Base-by-base conservation (phyloP, 1,284 basidiomycete genomes). In the Malassezia japonica region DNA sequence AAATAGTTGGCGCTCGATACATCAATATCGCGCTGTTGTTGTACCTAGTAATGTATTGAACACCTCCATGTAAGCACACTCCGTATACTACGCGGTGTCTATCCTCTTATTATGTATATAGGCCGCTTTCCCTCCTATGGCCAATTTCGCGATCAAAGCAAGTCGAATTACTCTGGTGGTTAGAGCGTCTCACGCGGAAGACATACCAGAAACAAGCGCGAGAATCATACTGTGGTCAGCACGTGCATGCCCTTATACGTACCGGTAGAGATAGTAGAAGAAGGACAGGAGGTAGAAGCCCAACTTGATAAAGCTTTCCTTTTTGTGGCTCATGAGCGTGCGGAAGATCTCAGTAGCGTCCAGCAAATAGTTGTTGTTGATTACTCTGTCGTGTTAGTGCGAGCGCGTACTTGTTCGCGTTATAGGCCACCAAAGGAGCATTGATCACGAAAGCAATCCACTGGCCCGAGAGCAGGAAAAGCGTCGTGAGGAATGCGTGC, bases 311-410 rank as follows among this genome's bases (percentile, higher is more conserved):
- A 98, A 96, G 67, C 84, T 65, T 32, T 61, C 91, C 74, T 91
- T 95, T 78, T 99, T 99, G 77, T 96, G 94, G 34, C 80, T 82
- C 15, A 85, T 82, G 39, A 98, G 77, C 57, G 92, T 92, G 62
- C 94, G 81, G 81, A 99, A 98, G 67, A 98, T 98, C 76, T 98
- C 94, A 27, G 94, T 98, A 46, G 92, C 92, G 74, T 99, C 92
- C 73, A 95, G 92, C 86, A 95, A 92, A 77, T 96, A 91, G 70
- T 86, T 86, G 71, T 90, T 90, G 74, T 84, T 84, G 70, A 86
- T 81, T 71, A 96, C 88, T 77, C 90, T 96, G 73, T 8, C 23
- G n/a, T 3, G 31, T 48, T 7, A 46, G 46, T 29, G 16, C 4
- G 13, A 8, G 10, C 5, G 60, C 61, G 38, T 40, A 66, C 89